phyloP scores from a whole-genome alignment of 257 asterid genomes.

The Verbascum thapsus region DNA sequence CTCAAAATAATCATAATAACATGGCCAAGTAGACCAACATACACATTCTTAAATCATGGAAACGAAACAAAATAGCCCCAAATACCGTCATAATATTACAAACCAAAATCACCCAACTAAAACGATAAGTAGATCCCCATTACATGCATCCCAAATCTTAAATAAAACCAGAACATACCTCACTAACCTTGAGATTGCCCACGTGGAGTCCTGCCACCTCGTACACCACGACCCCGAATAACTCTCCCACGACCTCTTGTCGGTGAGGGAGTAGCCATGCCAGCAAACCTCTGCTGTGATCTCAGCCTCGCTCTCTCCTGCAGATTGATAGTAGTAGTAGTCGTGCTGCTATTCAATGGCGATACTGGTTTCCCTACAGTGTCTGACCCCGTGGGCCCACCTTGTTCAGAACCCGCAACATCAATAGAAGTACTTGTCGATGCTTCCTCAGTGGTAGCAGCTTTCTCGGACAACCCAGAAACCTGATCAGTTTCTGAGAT shows the following conservation, averaged over 20 bases:
- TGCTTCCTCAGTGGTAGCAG: slow-evolving; percentile 37
- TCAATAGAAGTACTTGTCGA: slow-evolving; percentile 43
- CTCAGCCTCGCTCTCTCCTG: slow-evolving; percentile 65
- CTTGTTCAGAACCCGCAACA: slow-evolving; percentile 48
- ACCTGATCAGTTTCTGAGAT: slow-evolving; percentile 43
- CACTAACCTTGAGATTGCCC: slow-evolving; percentile 54
- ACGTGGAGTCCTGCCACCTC: slow-evolving; percentile 60
- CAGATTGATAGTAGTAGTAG: slow-evolving; percentile 59
- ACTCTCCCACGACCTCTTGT: slow-evolving; percentile 66
- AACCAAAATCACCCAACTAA: no score
- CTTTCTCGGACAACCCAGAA: slow-evolving; percentile 29
- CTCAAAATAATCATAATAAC: no score
- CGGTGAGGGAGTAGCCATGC: slow-evolving; percentile 39
- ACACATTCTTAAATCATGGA: no score
- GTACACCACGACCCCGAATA: slow-evolving; percentile 60
- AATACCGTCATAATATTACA: no score
- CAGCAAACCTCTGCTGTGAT: slow-evolving; percentile 57
- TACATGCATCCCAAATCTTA: no score
- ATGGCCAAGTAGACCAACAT: no score
- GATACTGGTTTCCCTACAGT: slow-evolving; percentile 44
- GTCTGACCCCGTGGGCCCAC: slow-evolving; percentile 39
- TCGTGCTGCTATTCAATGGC: slow-evolving; percentile 44
- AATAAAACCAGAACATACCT: not conserved
- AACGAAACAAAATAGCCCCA: no score
- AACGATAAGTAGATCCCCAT: no score